Evolutionary conservation across 78 protist species (phyloP).

Genomic region (Acrasis kona): DNA sequence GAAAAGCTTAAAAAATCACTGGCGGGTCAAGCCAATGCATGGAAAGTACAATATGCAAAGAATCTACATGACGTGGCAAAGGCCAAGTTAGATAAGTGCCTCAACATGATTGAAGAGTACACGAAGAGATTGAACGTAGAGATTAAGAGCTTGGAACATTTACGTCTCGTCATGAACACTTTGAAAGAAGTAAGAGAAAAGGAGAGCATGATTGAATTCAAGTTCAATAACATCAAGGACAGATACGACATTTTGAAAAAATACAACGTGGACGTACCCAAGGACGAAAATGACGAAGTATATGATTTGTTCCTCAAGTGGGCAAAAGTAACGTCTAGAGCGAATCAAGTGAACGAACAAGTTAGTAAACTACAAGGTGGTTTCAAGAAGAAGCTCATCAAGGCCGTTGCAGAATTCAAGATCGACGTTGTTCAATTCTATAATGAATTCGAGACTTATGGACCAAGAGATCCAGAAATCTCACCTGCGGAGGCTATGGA

Average conservation of each 20-base stretch:
- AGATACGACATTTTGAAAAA: slow-evolving; percentile 39
- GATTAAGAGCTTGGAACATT: slow-evolving; percentile 27
- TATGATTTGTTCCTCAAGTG: slow-evolving; percentile 40
- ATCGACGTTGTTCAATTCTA: slow-evolving; percentile 28
- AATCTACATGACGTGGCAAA: slow-evolving; percentile 35
- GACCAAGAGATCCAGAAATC: slow-evolving; percentile 63
- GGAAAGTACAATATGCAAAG: slow-evolving; percentile 59
- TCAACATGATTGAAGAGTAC: slow-evolving; percentile 18
- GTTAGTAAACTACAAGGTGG: slow-evolving; percentile 17
- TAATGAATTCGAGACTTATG: slow-evolving; percentile 44
- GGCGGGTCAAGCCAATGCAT: slow-evolving; percentile 23
- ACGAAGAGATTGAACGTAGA: slow-evolving; percentile 11
- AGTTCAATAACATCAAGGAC: slow-evolving; percentile 49
- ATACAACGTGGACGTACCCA: slow-evolving; percentile 27
- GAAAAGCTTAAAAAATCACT: slow-evolving; percentile 38
- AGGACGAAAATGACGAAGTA: slow-evolving; percentile 53
- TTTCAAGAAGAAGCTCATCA: slow-evolving; percentile 27
- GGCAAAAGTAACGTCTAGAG: slow-evolving; percentile 21
- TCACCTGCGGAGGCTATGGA: slow-evolving; percentile 62
- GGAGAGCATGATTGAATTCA: slow-evolving; percentile 35
- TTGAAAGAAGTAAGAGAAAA: slow-evolving; percentile 38
- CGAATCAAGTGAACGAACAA: not conserved
- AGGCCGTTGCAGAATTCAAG: slow-evolving; percentile 13
- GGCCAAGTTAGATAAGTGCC: slow-evolving; percentile 8
- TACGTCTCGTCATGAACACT: slow-evolving; percentile 27